Conservation (phyloP, 1,284 basidiomycete genomes). For the Cerrena zonata region DNA sequence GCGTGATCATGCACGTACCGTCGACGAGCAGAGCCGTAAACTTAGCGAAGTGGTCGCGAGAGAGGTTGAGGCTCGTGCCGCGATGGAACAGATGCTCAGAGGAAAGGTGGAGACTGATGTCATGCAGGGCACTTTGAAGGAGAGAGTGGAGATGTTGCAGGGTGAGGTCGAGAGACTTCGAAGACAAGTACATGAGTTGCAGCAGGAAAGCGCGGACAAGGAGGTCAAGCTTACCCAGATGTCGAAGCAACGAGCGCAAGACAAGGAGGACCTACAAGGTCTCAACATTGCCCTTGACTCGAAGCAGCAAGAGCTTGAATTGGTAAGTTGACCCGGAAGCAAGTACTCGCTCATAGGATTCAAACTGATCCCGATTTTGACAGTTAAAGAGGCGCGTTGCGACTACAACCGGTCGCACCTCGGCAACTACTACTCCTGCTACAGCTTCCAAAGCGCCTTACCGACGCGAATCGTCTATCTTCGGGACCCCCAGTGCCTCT, state of each 20-base stretch:
- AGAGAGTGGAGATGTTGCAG: slow-evolving; percentile 45
- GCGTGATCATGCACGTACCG: slow-evolving; percentile 46
- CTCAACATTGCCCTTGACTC: slow-evolving; percentile 83
- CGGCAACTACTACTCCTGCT: slow-evolving; percentile 56
- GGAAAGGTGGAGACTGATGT: slow-evolving; percentile 51
- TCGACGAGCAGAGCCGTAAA: slow-evolving; percentile 46
- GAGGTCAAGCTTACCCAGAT: slow-evolving; percentile 76
- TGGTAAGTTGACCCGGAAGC: slow-evolving; percentile 47
- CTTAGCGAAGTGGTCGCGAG: slow-evolving; percentile 44
- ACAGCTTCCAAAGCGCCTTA: slow-evolving; percentile 34
- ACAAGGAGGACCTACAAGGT: slow-evolving; percentile 72
- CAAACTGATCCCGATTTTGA: slow-evolving; percentile 1
- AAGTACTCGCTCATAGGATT: slow-evolving; percentile 8
- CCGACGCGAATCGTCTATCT: slow-evolving; percentile 51
- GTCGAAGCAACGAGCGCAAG: slow-evolving; percentile 58
- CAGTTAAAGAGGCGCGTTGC: slow-evolving; percentile 68
- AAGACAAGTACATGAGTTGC: slow-evolving; percentile 61
- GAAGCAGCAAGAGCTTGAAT: slow-evolving; percentile 84
- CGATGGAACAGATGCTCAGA: slow-evolving; percentile 44
- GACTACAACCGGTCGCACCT: slow-evolving; percentile 48
- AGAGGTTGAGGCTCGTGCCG: slow-evolving; percentile 40
- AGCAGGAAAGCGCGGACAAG: slow-evolving; percentile 76
- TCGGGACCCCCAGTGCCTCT: slow-evolving; percentile 36
- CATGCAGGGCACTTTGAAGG: slow-evolving; percentile 39
- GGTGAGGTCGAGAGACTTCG: slow-evolving; percentile 63